Evolutionary conservation across 2,329 filamentous ascomycete genomes (phyloP), one percentile per base, ranked within the genome.

Genomic region (Boeremia exigua): DNA sequence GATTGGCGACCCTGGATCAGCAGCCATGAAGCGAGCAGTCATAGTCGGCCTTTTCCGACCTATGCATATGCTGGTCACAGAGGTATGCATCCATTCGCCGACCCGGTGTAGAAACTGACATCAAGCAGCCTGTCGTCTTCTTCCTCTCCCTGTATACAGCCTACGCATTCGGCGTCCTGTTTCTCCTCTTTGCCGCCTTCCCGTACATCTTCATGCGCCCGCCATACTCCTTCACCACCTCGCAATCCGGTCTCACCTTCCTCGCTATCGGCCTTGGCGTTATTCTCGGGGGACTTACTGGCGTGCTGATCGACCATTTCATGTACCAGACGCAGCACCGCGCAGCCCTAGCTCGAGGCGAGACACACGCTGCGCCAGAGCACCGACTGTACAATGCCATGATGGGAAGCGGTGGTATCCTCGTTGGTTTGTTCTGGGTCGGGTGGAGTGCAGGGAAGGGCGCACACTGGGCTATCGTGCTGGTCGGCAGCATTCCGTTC

Each of bases 371-470:
- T 0, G 78, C 78, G 0, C 84, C 85, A 0, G 85, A 88, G 69
- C 77, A 87, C 56, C 77, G 86, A 0, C 74, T 89, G 10, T 83
- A 85, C 54, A 79, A 81, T 1, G 83, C 84, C 14, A 86, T 87
- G 81, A 70, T 86, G 8, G 85, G 84, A 1, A 82, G 82, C 55
- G 38, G 84, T 12, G 80, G 81, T 0, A 68, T 86, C 6, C 82
- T 84, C 0, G 47, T 83, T 0, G 80, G 80, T 0, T 66, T 88
- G 9, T 86, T 87, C 63, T 86, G 85, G 83, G 86, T 86, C 60
- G 84, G 79, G 0, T 88, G 85, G 85, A 80, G 81, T 1, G 80
- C 82, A 0, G 70, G 76, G 4, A 54, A 60, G 0, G 75, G 74
- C 6, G 66, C 82, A 1, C 78, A 79, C 3, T 86, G 84, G 82